Percentiles rank a stretch among this genome's conserved stretches.
Evolutionary conservation across 2,329 filamentous ascomycete species (phyloP).

Genomic region (Dryadomyces quercus-mongolicae): DNA sequence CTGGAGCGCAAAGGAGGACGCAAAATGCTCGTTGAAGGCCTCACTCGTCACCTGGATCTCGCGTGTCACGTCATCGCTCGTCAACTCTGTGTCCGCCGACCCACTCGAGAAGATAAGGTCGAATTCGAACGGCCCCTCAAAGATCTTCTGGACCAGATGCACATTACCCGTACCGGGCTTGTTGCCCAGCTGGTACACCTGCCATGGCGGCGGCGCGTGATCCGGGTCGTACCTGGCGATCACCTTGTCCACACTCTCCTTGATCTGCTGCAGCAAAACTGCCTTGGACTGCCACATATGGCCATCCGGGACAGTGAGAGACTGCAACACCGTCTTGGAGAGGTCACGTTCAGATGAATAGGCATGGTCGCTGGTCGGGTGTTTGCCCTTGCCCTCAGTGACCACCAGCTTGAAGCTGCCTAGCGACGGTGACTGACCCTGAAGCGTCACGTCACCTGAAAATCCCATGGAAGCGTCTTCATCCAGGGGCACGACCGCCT

Average conservation of each 20-base stretch:
- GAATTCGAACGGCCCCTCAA: constrained; percentile 83
- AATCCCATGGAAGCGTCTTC: constrained; percentile 26
- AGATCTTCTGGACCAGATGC: constrained; percentile 84
- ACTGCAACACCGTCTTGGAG: constrained; percentile 65
- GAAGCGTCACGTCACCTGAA: constrained; percentile 51
- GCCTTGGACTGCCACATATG: constrained; percentile 74
- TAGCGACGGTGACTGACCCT: constrained; percentile 57
- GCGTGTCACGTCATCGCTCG: constrained; percentile 52
- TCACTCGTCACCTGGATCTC: constrained; percentile 55
- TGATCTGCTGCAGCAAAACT: constrained; percentile 40
- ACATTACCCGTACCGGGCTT: constrained; percentile 60
- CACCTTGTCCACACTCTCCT: constrained; percentile 35
- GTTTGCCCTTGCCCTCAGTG: constrained; percentile 53
- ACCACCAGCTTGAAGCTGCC: constrained; percentile 72
- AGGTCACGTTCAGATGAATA: constrained; percentile 57
- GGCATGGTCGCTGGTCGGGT: constrained; percentile 53
- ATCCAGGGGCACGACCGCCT: constrained; percentile 37
- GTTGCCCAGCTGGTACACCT: constrained; percentile 70
- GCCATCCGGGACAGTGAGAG: constrained; percentile 52
- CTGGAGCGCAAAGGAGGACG: constrained; percentile 58
- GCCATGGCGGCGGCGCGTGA: constrained; percentile 68
- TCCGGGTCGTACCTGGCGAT: constrained; percentile 38
- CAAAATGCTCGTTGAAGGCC: constrained; percentile 64
- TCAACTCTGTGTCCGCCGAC: constrained; percentile 46
- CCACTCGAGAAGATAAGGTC: constrained; percentile 81